These are phyloP conservation scores for Prunus mongolica DNA, from an alignment of 306 rosid species.

Conservation along the genomic window DNA sequence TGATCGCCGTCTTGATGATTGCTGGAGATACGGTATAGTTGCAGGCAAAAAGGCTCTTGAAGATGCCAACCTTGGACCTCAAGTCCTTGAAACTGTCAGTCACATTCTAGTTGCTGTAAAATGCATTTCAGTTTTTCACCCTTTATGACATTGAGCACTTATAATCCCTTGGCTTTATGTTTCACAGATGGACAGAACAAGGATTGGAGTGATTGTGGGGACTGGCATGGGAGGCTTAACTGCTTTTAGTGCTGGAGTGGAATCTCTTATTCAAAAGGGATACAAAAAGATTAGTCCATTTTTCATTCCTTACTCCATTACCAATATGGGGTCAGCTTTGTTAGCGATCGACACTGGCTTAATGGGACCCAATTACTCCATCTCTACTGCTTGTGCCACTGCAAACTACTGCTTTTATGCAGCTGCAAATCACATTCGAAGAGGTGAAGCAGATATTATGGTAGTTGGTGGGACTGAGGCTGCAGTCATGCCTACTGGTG, in stretches of 20 bases:
- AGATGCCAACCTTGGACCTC: constrained; percentile 60
- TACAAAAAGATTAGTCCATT: constrained; percentile 49
- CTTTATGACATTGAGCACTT: background rate
- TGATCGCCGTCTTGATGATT: constrained; percentile 58
- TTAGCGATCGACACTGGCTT: constrained; percentile 67
- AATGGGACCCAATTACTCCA: constrained; percentile 71
- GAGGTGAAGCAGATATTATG: constrained; percentile 79
- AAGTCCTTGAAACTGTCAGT: constrained; percentile 48
- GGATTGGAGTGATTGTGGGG: constrained; percentile 63
- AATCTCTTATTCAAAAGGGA: constrained; percentile 46
- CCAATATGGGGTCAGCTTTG: constrained; percentile 69
- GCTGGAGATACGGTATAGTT: constrained; percentile 59
- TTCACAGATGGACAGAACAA: constrained; percentile 55
- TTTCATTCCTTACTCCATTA: constrained; percentile 50
- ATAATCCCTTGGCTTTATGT: background rate
- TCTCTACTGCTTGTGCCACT: constrained; percentile 81
- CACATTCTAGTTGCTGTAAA: constrained; percentile 1
- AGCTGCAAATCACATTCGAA: constrained; percentile 68
- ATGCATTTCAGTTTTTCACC: background rate
- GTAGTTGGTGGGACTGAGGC: constrained; percentile 71
- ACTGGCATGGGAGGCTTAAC: constrained; percentile 66
- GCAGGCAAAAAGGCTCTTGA: constrained; percentile 70
- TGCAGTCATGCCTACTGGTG: constrained; percentile 45
- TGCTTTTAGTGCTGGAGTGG: constrained; percentile 44
- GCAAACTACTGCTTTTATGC: constrained; percentile 59